These are phyloP conservation scores for Phytophthora palmivora DNA, from an alignment of 352 stramenopile genomes.

Conservation along the genomic window DNA sequence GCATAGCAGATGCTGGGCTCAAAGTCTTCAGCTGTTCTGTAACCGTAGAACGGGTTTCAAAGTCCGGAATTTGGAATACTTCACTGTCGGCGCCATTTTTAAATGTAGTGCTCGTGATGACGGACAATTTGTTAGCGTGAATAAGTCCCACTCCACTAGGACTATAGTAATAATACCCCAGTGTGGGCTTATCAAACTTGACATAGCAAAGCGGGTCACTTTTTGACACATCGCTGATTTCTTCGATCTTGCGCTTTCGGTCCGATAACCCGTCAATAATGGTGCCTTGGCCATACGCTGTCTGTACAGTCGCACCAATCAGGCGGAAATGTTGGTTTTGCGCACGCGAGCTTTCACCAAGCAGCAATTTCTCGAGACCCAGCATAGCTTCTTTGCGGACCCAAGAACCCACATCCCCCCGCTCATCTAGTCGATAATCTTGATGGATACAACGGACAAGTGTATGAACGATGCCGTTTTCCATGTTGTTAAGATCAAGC, in stretches of 20 bases:
- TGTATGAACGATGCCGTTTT: slow-evolving; percentile 77
- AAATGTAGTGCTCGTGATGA: neutral
- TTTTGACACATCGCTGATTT: slow-evolving; percentile 16
- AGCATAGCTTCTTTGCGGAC: slow-evolving; percentile 95
- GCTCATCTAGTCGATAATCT: slow-evolving; percentile 97
- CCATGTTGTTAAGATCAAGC: slow-evolving; percentile 48
- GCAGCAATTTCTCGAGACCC: slow-evolving; percentile 86
- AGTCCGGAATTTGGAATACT: slow-evolving; percentile 32
- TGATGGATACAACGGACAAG: slow-evolving; percentile 88
- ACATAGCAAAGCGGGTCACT: slow-evolving; percentile 59
- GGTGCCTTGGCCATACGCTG: slow-evolving; percentile 49
- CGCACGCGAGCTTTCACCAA: slow-evolving; percentile 41
- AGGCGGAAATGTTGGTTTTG: slow-evolving; percentile 46
- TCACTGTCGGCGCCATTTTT: slow-evolving; percentile 2
- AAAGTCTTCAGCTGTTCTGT: slow-evolving; percentile 6
- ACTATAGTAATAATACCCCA: slow-evolving; percentile 82
- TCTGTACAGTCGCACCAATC: slow-evolving; percentile 38
- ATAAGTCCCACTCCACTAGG: slow-evolving; percentile 64
- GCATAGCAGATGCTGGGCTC: slow-evolving; percentile 5
- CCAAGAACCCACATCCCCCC: slow-evolving; percentile 98
- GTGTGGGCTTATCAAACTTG: slow-evolving; percentile 61
- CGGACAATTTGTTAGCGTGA: slow-evolving; percentile 37
- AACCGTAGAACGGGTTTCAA: slow-evolving; percentile 29
- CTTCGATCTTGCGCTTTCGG: slow-evolving; percentile 37
- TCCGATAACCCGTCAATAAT: slow-evolving; percentile 49